Conservation (phyloP, 441 rosid species). For the Brassica hybrid region DNA sequence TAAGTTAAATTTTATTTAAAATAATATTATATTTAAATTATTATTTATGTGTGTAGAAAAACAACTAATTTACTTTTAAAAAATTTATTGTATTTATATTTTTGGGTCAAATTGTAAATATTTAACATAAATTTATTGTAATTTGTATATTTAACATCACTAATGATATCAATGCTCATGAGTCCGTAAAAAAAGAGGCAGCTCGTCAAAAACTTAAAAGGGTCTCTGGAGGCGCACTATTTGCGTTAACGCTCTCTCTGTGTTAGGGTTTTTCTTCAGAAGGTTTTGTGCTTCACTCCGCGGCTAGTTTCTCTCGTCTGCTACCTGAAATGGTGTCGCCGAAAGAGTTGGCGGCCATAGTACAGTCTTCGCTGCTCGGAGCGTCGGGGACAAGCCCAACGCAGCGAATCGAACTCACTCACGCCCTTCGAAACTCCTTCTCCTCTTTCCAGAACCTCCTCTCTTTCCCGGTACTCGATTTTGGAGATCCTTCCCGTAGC, state of each 20-base stretch:
- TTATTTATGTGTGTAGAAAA: no score
- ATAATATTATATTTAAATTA: no score
- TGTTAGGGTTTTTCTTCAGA: conserved; percentile 3
- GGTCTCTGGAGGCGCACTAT: background rate
- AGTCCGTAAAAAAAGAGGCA: background rate
- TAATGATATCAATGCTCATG: background rate
- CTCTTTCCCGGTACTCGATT: conserved; percentile 59
- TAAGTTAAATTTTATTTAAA: no score
- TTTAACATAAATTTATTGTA: no score
- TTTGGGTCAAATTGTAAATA: no score
- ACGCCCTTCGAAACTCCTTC: conserved; percentile 72
- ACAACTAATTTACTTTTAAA: no score
- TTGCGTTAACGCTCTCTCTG: background rate
- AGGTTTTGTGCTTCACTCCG: background rate
- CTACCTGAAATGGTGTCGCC: conserved; percentile 59
- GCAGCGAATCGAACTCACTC: conserved; percentile 79
- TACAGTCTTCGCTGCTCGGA: conserved; percentile 79
- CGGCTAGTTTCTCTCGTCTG: conserved; percentile 12
- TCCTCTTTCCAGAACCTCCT: conserved; percentile 72
- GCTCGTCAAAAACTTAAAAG: background rate
- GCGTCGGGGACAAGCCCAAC: conserved; percentile 74
- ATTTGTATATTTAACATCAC: no score
- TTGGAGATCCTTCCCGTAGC: background rate
- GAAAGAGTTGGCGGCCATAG: conserved; percentile 68
- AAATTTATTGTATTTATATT: no score